These are phyloP conservation scores for Alternaria ethzedia DNA, from an alignment of 2,329 filamentous ascomycete species.

Conservation along the genomic window DNA sequence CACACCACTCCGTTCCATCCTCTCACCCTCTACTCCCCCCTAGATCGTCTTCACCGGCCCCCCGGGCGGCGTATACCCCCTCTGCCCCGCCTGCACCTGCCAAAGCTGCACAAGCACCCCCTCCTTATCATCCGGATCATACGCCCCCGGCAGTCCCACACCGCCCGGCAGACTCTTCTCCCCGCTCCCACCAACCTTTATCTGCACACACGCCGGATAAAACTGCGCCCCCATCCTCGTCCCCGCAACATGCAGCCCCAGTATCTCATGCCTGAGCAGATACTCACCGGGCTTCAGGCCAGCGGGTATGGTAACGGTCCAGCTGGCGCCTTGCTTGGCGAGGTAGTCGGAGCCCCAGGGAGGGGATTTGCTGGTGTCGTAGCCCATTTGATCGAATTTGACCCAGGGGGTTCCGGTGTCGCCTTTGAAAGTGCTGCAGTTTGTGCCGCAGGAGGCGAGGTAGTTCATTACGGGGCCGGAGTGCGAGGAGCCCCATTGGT, in stretches of 20 bases:
- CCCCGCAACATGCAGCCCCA: slow-evolving; percentile 25
- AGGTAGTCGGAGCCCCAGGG: slow-evolving; percentile 48
- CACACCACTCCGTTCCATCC: no score
- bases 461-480: slow-evolving; percentile 48
- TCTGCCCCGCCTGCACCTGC: slow-evolving; percentile 18
- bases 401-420: slow-evolving; percentile 43
- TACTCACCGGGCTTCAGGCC: slow-evolving; percentile 38
- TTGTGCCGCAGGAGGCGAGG: slow-evolving; percentile 43
- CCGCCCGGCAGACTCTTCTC: slow-evolving; percentile 18
- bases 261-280: slow-evolving; percentile 27
- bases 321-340: slow-evolving; percentile 42
- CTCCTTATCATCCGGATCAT: slow-evolving; percentile 27
- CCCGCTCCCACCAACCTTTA: slow-evolving; percentile 20
- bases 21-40: background rate
- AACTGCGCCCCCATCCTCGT: slow-evolving; percentile 27
- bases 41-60: slow-evolving; percentile 21
- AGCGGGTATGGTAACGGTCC: slow-evolving; percentile 42
- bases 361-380: slow-evolving; percentile 35
- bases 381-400: slow-evolving; percentile 48
- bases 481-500: slow-evolving; percentile 41
- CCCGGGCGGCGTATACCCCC: slow-evolving; percentile 24
- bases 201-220: slow-evolving; percentile 24
- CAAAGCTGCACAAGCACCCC: slow-evolving; percentile 25
- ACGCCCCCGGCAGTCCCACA: slow-evolving; percentile 28
- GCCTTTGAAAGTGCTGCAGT: slow-evolving; percentile 44